Evolutionary conservation across 2,329 filamentous ascomycete genomes (phyloP), one percentile per base, ranked within the genome.

Genomic region (Furcasterigmium furcatum): DNA sequence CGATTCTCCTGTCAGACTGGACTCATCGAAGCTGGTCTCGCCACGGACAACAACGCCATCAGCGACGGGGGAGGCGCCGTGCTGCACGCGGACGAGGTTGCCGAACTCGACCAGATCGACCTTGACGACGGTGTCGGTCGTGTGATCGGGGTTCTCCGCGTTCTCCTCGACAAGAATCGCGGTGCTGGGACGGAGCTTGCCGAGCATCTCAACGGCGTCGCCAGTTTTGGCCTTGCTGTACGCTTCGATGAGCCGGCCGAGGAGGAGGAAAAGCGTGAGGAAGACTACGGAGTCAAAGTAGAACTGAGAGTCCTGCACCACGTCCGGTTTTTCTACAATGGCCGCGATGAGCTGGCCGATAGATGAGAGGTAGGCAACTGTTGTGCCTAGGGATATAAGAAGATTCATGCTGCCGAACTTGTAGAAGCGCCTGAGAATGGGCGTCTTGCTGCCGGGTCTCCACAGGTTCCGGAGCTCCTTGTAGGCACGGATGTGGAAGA

Each of bases 391-490:
- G 8, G 87, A 94, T 66, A 96, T 91, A 48, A 96, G 77, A 71
- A 95, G 86, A 60, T 95, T 95, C 91, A 96, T 96, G 70, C 91
- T 96, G 9, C 91, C 91, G 58, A 96, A 96, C n/a, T 87, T 84
- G 63, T 91, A 90, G 58, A 96, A 91, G 13, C 91, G 77, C 54
- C 85, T 79, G 14, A 88, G 56, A 4, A 95, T 62, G 0, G 89
- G 87, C 1, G 85, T 85, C 30, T 77, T 80, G 60, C 89, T 95
- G 22, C 82, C 80, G 3, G 72, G 82, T 19, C 86, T 78, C 91
- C 91, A 96, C 51, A 96, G 72, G 0, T 83, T 76, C 49, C 75
- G 74, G 12, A 96, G 69, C 57, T 96, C 91, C 61, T 91, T 94
- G 53, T 91, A 61, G 1, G 89, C 87, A 34, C 88, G 79, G 12